Evolutionary conservation across 345 rosid genomes (phyloP).

Genomic region (Sonneratia caseolaris): DNA sequence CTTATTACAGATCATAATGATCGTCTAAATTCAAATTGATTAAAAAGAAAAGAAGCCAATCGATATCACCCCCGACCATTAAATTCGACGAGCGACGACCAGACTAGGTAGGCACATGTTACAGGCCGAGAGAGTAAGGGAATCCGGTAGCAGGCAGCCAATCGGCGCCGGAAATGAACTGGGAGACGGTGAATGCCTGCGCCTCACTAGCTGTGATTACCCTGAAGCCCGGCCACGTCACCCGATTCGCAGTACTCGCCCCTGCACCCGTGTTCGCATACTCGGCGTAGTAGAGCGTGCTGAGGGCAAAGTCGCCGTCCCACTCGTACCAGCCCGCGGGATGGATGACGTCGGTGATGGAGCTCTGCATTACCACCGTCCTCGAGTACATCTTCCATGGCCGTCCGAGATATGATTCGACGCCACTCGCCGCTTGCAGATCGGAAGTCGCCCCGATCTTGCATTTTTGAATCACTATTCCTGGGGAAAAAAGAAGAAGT

Average conservation of each 20-base stretch:
- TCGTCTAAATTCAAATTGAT: no score
- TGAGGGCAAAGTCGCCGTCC: slow-evolving; percentile 50
- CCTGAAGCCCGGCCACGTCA: slow-evolving; percentile 43
- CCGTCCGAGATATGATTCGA: slow-evolving; percentile 49
- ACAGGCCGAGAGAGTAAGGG: slow-evolving; percentile 46
- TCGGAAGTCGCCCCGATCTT: slow-evolving; percentile 57
- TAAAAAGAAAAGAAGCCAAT: no score
- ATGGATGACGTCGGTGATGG: slow-evolving; percentile 38
- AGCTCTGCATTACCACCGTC: slow-evolving; percentile 53
- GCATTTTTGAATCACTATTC: slow-evolving; percentile 61
- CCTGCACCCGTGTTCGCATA: slow-evolving; percentile 54
- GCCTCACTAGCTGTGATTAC: slow-evolving; percentile 35
- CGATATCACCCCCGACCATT: no score
- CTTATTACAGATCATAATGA: no score
- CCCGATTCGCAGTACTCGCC: slow-evolving; percentile 41
- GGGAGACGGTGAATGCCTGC: slow-evolving; percentile 32
- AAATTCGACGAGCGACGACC: no score
- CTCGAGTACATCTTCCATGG: slow-evolving; percentile 66
- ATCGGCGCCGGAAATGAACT: slow-evolving; percentile 40
- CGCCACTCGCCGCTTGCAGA: slow-evolving; percentile 21
- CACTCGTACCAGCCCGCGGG: slow-evolving; percentile 66
- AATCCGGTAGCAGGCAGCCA: slow-evolving; percentile 63
- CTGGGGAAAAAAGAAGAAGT: slow-evolving; percentile 3
- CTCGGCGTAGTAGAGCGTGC: slow-evolving; percentile 53
- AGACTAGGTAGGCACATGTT: not conserved